Evolutionary conservation across 176 grass and related monocot genomes (phyloP), one percentile per base, ranked within the genome.

Genomic region (Oryza rufipogon): DNA sequence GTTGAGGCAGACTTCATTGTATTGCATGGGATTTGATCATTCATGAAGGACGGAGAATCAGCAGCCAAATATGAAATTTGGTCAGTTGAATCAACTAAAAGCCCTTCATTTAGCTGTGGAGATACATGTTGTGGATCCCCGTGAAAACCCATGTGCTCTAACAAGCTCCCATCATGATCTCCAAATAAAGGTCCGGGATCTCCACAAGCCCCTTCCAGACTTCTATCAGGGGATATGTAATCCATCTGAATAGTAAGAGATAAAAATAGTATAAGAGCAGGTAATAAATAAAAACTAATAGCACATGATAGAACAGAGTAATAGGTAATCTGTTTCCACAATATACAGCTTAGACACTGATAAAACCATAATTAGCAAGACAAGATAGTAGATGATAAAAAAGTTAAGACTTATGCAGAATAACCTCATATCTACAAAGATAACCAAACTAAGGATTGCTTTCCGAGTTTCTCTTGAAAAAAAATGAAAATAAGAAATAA

Each of bases 211-310:
- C 88, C 88, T 47, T 93, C 91, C 25, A 90, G 74, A 74, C 48
- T 85, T 81, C 85, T 90, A 41, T 87, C 85, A 78, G 91, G 87
- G 64, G 91, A 90, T 74, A 87, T 38, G 77, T 85, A 90, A 65
- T 92, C 91, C 91, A 92, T 92, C 77, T 91, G 76, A 58, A 87
- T 12, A 13, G 36, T 19, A 89, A 56, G 9, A 91, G 51, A 86
- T 80, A 70, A 84, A 25, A 70, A 80, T 61, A 73, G 14, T 14
- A 77, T 83, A 54, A 75, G 80, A 69, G 30, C 20, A 6, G 46
- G 47, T 70, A 48, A 70, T 48, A 70, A 70, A 47, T 58, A 38
- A 58, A 15, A 16, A 68, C 68, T 54, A 16, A 58, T 52, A 81
- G 25, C 32, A 70, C 9, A 82, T 58, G 60, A 25, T 10, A 14